Conservation (phyloP, 352 stramenopile species). For the Sclerospora graminicola region DNA sequence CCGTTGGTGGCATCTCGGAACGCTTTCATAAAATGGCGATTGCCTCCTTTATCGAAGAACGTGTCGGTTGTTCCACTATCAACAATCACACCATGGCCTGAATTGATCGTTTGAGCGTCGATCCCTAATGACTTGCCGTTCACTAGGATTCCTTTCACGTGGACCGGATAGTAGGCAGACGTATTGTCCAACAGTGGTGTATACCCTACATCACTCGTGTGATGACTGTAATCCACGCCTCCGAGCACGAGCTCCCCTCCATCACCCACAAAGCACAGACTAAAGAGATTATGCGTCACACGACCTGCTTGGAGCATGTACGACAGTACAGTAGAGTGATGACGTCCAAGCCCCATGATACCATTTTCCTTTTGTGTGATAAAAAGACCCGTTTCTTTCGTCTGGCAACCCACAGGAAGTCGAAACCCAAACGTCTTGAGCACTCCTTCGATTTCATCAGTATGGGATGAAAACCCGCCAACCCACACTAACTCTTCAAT, state of each 20-base stretch:
- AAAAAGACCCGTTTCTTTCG: conserved; percentile 74
- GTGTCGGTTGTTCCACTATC: conserved; percentile 82
- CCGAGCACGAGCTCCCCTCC: conserved; percentile 75
- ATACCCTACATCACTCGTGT: conserved; percentile 51
- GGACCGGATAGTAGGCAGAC: conserved; percentile 65
- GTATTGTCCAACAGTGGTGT: conserved; percentile 41
- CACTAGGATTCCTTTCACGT: conserved; percentile 69
- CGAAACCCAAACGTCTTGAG: conserved; percentile 57
- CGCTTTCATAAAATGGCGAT: conserved; percentile 37
- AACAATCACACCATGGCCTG: conserved; percentile 69
- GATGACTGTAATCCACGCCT: conserved; percentile 64
- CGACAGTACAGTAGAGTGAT: conserved; percentile 53
- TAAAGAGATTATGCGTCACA: conserved; percentile 60
- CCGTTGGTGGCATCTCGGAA: conserved; percentile 36
- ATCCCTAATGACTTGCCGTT: conserved; percentile 45
- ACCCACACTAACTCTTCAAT: conserved; percentile 77
- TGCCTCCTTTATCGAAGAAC: conserved; percentile 50
- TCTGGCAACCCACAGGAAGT: conserved; percentile 74
- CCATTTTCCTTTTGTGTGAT: conserved; percentile 84
- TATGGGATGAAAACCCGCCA: conserved; percentile 38
- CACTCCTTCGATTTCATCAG: conserved; percentile 32
- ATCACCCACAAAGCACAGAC: conserved; percentile 61
- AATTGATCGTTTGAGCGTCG: conserved; percentile 35
- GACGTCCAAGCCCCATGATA: conserved; percentile 81
- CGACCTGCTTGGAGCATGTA: conserved; percentile 52